These are phyloP conservation scores for Curvularia spicifera DNA, from an alignment of 2,329 filamentous ascomycete species.

Conservation along the genomic window DNA sequence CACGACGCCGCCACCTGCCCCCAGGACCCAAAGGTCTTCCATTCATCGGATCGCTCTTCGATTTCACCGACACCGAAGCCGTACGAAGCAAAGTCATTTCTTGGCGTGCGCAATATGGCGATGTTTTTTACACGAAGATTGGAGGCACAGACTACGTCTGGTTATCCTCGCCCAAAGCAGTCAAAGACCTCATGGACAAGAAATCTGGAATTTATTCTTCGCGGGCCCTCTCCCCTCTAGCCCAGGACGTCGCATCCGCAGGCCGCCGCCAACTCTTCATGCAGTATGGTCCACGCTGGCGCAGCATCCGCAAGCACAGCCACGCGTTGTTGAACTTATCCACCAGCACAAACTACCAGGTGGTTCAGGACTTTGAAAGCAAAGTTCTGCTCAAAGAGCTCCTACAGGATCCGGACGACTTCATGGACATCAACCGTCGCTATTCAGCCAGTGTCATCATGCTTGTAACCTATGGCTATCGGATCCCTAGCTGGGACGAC, in stretches of 20 bases:
- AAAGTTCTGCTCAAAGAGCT: conserved; percentile 55
- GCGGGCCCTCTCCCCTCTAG: conserved; percentile 45
- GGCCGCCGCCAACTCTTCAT: conserved; percentile 56
- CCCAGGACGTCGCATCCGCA: conserved; percentile 54
- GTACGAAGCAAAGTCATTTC: conserved; percentile 40
- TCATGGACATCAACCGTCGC: conserved; percentile 41
- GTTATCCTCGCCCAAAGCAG: conserved; percentile 56
- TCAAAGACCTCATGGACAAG: conserved; percentile 63
- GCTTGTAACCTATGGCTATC: conserved; percentile 45
- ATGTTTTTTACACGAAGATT: conserved; percentile 51
- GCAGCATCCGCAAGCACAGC: conserved; percentile 49
- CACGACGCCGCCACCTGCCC: conserved; percentile 17
- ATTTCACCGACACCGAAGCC: conserved; percentile 46
- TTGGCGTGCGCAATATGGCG: conserved; percentile 49
- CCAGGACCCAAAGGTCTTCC: conserved; percentile 40
- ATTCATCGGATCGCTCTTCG: conserved; percentile 50
- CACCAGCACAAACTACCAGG: conserved; percentile 46
- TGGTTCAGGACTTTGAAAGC: conserved; percentile 56
- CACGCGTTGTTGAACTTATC: conserved; percentile 40
- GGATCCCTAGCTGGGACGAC: conserved; percentile 43
- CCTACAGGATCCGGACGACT: conserved; percentile 44
- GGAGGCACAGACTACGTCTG: conserved; percentile 52
- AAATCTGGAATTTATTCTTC: conserved; percentile 61
- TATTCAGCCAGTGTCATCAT: conserved; percentile 46
- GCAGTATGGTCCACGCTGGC: conserved; percentile 50